These are phyloP conservation scores for Delitschia confertaspora DNA, from an alignment of 495 filamentous ascomycete genomes.

Conservation along the genomic window DNA sequence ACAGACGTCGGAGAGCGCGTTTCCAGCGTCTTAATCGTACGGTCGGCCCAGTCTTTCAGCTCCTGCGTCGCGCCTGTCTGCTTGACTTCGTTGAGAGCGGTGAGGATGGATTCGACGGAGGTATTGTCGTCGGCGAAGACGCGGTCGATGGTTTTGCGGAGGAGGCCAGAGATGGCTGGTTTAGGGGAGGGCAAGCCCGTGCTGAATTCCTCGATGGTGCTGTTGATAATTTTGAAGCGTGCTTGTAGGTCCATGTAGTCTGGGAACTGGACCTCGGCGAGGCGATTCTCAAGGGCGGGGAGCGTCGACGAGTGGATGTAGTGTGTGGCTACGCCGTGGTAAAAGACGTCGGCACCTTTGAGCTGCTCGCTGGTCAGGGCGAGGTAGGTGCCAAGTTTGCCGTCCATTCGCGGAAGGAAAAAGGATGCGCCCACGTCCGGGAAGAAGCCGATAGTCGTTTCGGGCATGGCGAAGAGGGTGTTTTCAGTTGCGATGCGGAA, in stretches of 20 bases:
- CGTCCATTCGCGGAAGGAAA: conserved; percentile 84
- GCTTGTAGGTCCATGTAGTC: conserved; percentile 55
- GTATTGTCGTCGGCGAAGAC: conserved; percentile 28
- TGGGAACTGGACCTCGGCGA: conserved; percentile 79
- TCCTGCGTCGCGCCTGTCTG: conserved; percentile 35
- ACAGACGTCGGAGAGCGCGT: conserved; percentile 74
- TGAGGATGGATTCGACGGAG: conserved; percentile 59
- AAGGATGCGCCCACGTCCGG: conserved; percentile 94
- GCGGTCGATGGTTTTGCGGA: conserved; percentile 67
- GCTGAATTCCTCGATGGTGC: conserved; percentile 82
- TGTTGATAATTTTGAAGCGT: conserved; percentile 63
- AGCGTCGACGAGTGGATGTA: conserved; percentile 85
- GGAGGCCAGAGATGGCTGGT: conserved; percentile 52
- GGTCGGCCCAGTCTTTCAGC: conserved; percentile 55
- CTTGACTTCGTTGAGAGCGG: conserved; percentile 46
- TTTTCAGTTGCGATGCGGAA: conserved; percentile 94
- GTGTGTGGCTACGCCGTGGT: conserved; percentile 82
- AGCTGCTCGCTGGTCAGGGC: conserved; percentile 77
- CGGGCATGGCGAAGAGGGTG: conserved; percentile 94
- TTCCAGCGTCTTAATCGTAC: conserved; percentile 61
- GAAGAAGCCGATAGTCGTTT: conserved; percentile 96
- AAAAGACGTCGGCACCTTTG: conserved; percentile 72
- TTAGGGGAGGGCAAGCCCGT: conserved; percentile 61
- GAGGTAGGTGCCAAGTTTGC: conserved; percentile 76
- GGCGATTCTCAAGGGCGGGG: conserved; percentile 66